These are phyloP conservation scores for Pichia pseudocactophila DNA, from an alignment of 805 yeast species.

Conservation along the genomic window DNA sequence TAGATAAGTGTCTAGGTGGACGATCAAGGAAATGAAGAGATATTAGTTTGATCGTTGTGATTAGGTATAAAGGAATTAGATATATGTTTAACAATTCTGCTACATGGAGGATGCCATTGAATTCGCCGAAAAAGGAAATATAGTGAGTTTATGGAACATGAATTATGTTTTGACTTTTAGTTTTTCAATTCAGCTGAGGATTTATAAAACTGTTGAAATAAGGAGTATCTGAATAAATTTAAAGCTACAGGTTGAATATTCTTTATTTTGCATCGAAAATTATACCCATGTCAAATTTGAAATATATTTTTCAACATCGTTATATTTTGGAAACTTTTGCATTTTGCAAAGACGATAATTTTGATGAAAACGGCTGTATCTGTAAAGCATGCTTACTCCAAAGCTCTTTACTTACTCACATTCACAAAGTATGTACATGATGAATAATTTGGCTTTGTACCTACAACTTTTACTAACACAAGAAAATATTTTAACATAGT, in stretches of 20 bases:
- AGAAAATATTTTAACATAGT: slow-evolving; percentile 1
- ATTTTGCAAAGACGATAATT: not conserved
- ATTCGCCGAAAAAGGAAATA: slow-evolving; percentile 6
- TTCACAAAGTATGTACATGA: not conserved
- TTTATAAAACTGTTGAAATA: too few species aligned
- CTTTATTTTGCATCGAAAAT: too few species aligned
- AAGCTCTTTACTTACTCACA: not conserved
- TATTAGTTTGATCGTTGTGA: not conserved
- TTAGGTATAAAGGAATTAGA: not conserved
- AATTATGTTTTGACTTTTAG: not conserved
- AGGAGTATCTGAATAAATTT: too few species aligned
- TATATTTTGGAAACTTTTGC: not conserved
- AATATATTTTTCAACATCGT: not conserved
- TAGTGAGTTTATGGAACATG: slow-evolving; percentile 5
- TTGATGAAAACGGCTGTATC: not conserved
- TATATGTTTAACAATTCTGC: not conserved
- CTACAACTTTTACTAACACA: not conserved
- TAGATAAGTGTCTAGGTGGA: slow-evolving; percentile 82
- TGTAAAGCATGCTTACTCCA: slow-evolving; percentile 9
- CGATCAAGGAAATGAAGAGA: slow-evolving; percentile 35
- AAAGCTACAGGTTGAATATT: too few species aligned
- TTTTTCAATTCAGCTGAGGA: too few species aligned
- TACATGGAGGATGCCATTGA: not conserved
- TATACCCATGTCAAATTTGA: not conserved
- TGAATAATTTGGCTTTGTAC: too few species aligned